Evolutionary conservation across 352 stramenopile genomes (phyloP).

Genomic region (Phytophthora sojae): DNA sequence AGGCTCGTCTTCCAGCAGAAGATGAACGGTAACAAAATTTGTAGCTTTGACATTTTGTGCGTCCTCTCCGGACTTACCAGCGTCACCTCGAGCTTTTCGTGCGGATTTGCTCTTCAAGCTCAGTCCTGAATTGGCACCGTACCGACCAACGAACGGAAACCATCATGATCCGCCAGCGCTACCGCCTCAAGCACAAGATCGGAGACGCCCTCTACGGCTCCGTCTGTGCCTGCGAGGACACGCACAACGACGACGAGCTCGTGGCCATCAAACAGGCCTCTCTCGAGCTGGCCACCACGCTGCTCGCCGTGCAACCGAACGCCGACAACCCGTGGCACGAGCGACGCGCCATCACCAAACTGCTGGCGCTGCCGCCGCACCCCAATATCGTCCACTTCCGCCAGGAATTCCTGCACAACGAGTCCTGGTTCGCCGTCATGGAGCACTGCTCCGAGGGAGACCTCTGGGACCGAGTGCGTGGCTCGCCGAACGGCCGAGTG

Average conservation of each 20-base stretch:
- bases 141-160: neutral
- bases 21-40: neutral
- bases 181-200: constrained; percentile 33
- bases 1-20: neutral
- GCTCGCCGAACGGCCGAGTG: constrained; percentile 26
- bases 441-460: constrained; percentile 61
- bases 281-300: constrained; percentile 25
- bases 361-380: constrained; percentile 35
- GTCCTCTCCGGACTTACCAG: neutral
- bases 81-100: no score
- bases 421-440: constrained; percentile 56
- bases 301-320: constrained; percentile 29
- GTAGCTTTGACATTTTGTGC: neutral
- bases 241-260: constrained; percentile 18
- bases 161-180: constrained; percentile 30
- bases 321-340: constrained; percentile 56
- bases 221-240: constrained; percentile 49
- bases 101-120: neutral
- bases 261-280: constrained; percentile 58
- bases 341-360: constrained; percentile 20
- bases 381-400: constrained; percentile 50
- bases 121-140: neutral
- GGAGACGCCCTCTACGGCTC: constrained; percentile 47
- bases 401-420: constrained; percentile 49
- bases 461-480: constrained; percentile 41